Conservation (phyloP, 495 filamentous ascomycete genomes). For the Hamigera avellanea region DNA sequence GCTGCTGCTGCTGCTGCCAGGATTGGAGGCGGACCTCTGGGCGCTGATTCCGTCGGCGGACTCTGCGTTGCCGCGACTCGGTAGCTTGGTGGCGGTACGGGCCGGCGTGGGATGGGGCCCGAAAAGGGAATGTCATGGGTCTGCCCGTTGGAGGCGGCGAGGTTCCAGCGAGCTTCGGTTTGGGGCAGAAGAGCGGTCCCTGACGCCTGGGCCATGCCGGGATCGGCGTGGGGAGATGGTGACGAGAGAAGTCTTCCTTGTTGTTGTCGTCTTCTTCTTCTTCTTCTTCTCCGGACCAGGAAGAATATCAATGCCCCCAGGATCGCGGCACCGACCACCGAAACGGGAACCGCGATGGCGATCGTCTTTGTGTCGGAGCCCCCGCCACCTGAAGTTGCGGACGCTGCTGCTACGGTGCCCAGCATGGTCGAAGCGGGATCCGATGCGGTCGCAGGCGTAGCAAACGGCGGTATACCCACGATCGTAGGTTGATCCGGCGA, state of each 20-base stretch:
- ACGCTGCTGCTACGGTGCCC: background rate
- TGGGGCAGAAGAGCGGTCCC: background rate
- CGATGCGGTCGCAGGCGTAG: too few species aligned
- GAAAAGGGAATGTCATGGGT: slow-evolving; percentile 1
- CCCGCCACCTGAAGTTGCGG: background rate
- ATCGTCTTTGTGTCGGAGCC: slow-evolving; percentile 17
- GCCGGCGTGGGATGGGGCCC: slow-evolving; percentile 2
- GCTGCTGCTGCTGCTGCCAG: background rate
- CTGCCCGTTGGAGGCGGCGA: too few species aligned
- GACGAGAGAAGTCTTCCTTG: slow-evolving; percentile 7
- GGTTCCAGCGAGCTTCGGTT: background rate
- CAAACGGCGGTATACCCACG: too few species aligned
- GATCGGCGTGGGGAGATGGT: slow-evolving; percentile 2
- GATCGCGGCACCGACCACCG: slow-evolving; percentile 18
- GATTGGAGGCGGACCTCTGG: background rate
- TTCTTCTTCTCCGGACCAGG: slow-evolving; percentile 11
- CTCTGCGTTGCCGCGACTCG: background rate
- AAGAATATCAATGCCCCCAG: slow-evolving; percentile 17
- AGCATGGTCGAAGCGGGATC: too few species aligned
- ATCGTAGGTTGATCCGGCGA: too few species aligned
- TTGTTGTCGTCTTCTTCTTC: slow-evolving; percentile 6
- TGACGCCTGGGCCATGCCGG: background rate
- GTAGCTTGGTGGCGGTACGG: slow-evolving; percentile 1
- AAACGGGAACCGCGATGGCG: slow-evolving; percentile 27
- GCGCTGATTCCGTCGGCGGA: slow-evolving; percentile 2